These are phyloP conservation scores for Plantago ovata DNA, from an alignment of 257 asterid species.

Conservation along the genomic window DNA sequence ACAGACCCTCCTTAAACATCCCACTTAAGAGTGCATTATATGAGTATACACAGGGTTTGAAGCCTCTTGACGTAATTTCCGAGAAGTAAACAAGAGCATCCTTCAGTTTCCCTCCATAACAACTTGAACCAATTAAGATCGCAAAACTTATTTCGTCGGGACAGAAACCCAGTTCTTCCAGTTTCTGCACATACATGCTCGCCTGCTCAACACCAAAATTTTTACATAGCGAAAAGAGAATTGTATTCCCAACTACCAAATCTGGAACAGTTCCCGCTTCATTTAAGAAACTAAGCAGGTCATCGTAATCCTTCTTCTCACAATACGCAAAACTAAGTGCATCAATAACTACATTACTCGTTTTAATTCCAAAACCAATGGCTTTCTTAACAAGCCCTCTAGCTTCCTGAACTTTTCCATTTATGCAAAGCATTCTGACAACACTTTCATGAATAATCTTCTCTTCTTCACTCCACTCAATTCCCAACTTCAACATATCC, in stretches of 20 bases:
- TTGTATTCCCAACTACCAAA: constrained; percentile 47
- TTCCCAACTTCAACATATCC: constrained; percentile 46
- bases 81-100: constrained; percentile 53
- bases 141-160: constrained; percentile 62
- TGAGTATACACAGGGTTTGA: constrained; percentile 56
- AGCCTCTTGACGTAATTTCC: constrained; percentile 51
- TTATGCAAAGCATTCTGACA: constrained; percentile 53
- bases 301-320: constrained; percentile 77
- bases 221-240: constrained; percentile 50
- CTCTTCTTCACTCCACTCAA: constrained; percentile 36
- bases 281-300: constrained; percentile 52
- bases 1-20: constrained; percentile 64
- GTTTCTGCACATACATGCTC: constrained; percentile 39
- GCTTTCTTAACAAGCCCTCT: constrained; percentile 51
- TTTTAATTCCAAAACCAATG: constrained; percentile 37
- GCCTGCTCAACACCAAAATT: constrained; percentile 54
- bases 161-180: constrained; percentile 57
- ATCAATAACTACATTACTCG: constrained; percentile 38
- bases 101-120: constrained; percentile 57
- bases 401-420: constrained; percentile 81
- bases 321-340: constrained; percentile 61
- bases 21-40: constrained; percentile 79
- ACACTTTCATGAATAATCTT: constrained; percentile 44
- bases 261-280: constrained; percentile 54
- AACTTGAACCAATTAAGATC: constrained; percentile 75